Evolutionary conservation across 768 basidiomycete genomes (phyloP).

Genomic region (Tulasnella sp.): DNA sequence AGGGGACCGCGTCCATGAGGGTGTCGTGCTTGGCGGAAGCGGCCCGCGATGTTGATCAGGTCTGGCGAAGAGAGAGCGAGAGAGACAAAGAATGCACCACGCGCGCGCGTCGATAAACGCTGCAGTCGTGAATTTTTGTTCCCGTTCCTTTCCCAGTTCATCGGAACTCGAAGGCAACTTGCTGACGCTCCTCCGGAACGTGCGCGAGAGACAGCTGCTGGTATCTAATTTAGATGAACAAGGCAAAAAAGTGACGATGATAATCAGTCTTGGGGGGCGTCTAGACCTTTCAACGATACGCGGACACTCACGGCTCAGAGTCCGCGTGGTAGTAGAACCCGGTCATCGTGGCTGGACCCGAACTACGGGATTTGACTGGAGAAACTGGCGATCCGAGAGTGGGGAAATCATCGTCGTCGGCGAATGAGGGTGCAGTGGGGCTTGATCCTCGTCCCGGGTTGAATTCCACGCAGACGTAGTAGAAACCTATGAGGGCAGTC

Average conservation of each 20-base stretch:
- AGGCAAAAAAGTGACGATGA: neutral
- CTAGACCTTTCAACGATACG: neutral
- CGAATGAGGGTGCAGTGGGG: slow-evolving; percentile 36
- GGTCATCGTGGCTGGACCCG: slow-evolving; percentile 69
- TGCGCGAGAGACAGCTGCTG: slow-evolving; percentile 86
- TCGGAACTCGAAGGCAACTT: slow-evolving; percentile 83
- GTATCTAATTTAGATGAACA: slow-evolving; percentile 56
- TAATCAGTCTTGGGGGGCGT: slow-evolving; percentile 7
- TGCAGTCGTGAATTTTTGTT: too few species aligned
- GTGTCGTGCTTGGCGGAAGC: too few species aligned
- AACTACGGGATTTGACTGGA: slow-evolving; percentile 31
- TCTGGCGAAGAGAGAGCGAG: neutral
- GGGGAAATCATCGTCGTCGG: slow-evolving; percentile 27
- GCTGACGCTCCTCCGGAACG: slow-evolving; percentile 67
- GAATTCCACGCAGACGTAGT: slow-evolving; percentile 93
- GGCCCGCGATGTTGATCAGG: too few species aligned
- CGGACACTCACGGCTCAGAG: slow-evolving; percentile 73
- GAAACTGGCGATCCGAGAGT: slow-evolving; percentile 22
- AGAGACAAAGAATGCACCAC: neutral
- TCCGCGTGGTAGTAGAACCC: slow-evolving; percentile 95
- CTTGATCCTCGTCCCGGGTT: slow-evolving; percentile 52
- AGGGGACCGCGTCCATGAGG: too few species aligned
- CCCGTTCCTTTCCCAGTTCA: slow-evolving; percentile 44
- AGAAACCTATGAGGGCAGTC: slow-evolving; percentile 65
- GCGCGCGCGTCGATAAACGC: neutral